Evolutionary conservation across 768 basidiomycete species (phyloP), one percentile per base, ranked within the genome.

Genomic region (Boletellus emodensis): DNA sequence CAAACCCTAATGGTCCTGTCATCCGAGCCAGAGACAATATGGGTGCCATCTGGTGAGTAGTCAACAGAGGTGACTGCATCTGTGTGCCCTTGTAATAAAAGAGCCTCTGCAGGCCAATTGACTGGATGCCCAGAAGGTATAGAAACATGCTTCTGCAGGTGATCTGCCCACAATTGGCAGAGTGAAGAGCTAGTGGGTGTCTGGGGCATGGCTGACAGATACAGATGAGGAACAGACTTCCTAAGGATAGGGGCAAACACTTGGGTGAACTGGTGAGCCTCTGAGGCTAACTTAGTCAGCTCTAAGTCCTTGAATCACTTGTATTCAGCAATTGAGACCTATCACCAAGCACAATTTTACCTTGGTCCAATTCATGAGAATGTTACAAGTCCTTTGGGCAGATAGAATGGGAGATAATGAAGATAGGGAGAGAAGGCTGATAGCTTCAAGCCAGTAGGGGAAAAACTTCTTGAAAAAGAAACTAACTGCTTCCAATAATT

Each of bases 371-470:
- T 7, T 17, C 3, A 6, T 4, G 6, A 41, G 8, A 15, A 28
- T 41, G 1, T 2, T 17, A 26, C 40, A 41, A 10, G 26, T 22
- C 22, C n/a, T 15, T 41, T 6, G 5, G 8, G 40, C 40, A 41
- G 26, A 30, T 12, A 15, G 15, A 2, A 41, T 30, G 11, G 40
- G 26, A 13, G 8, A n/a, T 9, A 9, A 8, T 13, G 40, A 44
- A 15, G 17, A 18, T 6, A 13, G 32, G 18, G 43, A 44, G 13
- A 44, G 43, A 4, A 44, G 33, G 12, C 33, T 44, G 43, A 44
- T 44, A 20, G 33, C 43, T 44, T 44, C 43, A 11, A 45, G 43
- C 46, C 34, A 48, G 30, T 35, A 55, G 42, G 46, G 35, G 8
- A 42, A 40, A n/a, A n/a, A 38, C 10, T 32, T 15, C 30, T 48